phyloP scores from a whole-genome alignment of 1,139 yeast species.

The Candida smagusa region DNA sequence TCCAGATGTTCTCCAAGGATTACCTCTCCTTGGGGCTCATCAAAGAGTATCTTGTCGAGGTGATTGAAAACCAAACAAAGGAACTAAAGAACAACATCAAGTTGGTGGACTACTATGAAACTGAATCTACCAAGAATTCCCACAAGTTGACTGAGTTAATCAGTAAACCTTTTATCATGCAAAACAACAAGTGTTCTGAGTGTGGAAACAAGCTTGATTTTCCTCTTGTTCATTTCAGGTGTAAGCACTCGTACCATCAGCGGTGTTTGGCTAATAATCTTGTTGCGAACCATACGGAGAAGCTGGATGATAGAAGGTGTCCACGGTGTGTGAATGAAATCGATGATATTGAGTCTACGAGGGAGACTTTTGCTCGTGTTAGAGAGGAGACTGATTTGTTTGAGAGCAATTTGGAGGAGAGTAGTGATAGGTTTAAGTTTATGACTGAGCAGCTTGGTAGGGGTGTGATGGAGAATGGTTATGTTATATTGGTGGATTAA shows the following conservation, averaged over 20 bases:
- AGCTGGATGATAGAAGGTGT: constrained; percentile 42
- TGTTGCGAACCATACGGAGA: constrained; percentile 15
- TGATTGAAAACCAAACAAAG: constrained; percentile 56
- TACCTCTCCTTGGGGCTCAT: constrained; percentile 73
- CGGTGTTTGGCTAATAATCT: constrained; percentile 61
- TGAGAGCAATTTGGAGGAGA: constrained; percentile 52
- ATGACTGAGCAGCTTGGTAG: constrained; percentile 81
- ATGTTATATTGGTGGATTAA: constrained; percentile 13
- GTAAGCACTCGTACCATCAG: constrained; percentile 86
- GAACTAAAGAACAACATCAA: constrained; percentile 69
- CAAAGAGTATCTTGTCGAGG: constrained; percentile 63
- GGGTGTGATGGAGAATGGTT: constrained; percentile 69
- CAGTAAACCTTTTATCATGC: constrained; percentile 59
- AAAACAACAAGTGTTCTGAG: constrained; percentile 66
- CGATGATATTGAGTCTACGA: constrained; percentile 60
- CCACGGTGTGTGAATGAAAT: constrained; percentile 71
- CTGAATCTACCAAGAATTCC: constrained; percentile 59
- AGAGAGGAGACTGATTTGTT: constrained; percentile 66
- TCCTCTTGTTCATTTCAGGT: constrained; percentile 82
- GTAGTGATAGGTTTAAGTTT: constrained; percentile 67
- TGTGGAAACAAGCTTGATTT: constrained; percentile 70
- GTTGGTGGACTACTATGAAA: constrained; percentile 64
- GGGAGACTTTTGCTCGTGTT: constrained; percentile 58
- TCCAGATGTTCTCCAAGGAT: constrained; percentile 66
- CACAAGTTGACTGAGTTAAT: constrained; percentile 51